Conservation (phyloP, 495 filamentous ascomycete species). For the Podospora comata region DNA sequence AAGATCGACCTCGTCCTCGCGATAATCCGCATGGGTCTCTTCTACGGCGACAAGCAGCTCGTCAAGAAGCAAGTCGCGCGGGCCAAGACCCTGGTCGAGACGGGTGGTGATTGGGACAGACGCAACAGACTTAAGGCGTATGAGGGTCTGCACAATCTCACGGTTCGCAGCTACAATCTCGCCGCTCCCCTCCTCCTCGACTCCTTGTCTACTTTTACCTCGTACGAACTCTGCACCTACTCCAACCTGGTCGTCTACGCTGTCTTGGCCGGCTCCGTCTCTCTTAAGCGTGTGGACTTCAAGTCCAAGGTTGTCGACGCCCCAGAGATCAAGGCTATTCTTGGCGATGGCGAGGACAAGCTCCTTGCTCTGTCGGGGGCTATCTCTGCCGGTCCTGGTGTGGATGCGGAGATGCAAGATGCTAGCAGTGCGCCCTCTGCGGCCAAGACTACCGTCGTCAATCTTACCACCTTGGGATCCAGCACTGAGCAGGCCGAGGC, state of each 20-base stretch:
- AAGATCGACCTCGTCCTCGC: constrained; percentile 96
- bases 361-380: constrained; percentile 73
- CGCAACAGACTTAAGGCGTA: constrained; percentile 98
- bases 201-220: constrained; percentile 96
- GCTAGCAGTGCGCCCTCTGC: constrained; percentile 54
- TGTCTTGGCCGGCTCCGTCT: constrained; percentile 88
- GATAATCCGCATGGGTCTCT: constrained; percentile 91
- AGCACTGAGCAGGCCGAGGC: constrained; percentile 66
- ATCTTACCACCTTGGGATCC: constrained; percentile 75
- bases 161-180: constrained; percentile 80
- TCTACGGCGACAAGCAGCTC: constrained; percentile 85
- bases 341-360: constrained; percentile 85
- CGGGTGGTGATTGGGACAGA: constrained; percentile 96
- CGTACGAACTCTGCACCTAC: constrained; percentile 95
- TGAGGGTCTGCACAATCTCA: constrained; percentile 89
- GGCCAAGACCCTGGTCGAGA: constrained; percentile 84
- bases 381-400: constrained; percentile 72
- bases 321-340: constrained; percentile 93
- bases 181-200: constrained; percentile 93
- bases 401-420: constrained; percentile 79
- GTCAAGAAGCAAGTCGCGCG: constrained; percentile 93
- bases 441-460: constrained; percentile 68
- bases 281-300: constrained; percentile 95
- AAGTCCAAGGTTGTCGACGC: constrained; percentile 98
- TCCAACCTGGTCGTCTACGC: constrained; percentile 92